These are phyloP conservation scores for Phytophthora hybrid DNA, from an alignment of 352 stramenopile genomes.

Conservation along the genomic window DNA sequence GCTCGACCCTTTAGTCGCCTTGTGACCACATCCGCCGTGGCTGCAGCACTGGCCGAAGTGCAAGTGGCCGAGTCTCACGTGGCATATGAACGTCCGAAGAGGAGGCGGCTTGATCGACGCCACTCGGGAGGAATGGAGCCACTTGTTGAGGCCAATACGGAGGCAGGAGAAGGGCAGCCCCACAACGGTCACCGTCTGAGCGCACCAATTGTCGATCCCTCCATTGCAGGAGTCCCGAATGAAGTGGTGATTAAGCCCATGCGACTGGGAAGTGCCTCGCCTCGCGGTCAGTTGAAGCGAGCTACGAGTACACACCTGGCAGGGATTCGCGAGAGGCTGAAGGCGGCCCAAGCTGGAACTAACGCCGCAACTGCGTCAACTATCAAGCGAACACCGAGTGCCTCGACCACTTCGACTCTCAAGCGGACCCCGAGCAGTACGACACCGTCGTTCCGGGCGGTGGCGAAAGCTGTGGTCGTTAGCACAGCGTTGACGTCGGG, in stretches of 20 bases:
- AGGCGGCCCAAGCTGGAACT: conserved; percentile 11
- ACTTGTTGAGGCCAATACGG: not conserved
- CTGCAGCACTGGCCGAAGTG: conserved; percentile 36
- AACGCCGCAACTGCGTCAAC: not conserved
- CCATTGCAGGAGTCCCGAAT: not conserved
- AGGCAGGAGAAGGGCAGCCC: not conserved
- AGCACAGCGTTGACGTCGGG: conserved; percentile 7
- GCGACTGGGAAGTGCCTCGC: conserved; percentile 17
- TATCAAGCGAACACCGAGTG: conserved; percentile 19
- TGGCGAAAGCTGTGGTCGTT: conserved; percentile 23
- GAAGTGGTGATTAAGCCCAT: conserved; percentile 14
- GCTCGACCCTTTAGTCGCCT: conserved; percentile 27
- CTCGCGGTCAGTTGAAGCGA: conserved; percentile 27
- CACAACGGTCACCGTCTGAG: conserved; percentile 17
- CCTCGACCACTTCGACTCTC: conserved; percentile 9
- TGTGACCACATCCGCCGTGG: conserved; percentile 34
- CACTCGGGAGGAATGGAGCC: conserved; percentile 26
- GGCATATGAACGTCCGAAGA: conserved; percentile 20
- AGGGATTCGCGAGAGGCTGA: conserved; percentile 30
- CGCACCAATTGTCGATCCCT: conserved; percentile 10
- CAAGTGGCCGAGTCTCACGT: conserved; percentile 21
- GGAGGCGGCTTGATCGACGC: conserved; percentile 18
- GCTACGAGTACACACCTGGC: conserved; percentile 28
- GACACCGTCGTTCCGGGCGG: conserved; percentile 18
- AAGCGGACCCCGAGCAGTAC: conserved; percentile 24